Conservation (phyloP, 2,329 filamentous ascomycete genomes). For the Drechslerella coelobrocha region DNA sequence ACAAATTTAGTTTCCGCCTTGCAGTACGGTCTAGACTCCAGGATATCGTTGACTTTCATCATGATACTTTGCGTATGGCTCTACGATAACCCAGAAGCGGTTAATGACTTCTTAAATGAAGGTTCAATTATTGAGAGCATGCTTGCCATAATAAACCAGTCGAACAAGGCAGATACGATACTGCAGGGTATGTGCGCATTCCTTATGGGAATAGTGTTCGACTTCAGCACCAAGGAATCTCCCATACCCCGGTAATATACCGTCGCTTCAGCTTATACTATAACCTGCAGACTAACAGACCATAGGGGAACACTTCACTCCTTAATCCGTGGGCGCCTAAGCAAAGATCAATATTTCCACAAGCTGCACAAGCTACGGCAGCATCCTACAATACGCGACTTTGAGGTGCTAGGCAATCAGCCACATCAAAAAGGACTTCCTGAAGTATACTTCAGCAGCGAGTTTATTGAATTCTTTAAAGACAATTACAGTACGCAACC, state of each 20-base stretch:
- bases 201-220: conserved; percentile 86
- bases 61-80: conserved; percentile 90
- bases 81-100: conserved; percentile 87
- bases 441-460: conserved; percentile 82
- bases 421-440: conserved; percentile 65
- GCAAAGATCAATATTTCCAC: conserved; percentile 86
- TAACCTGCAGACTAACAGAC: neutral
- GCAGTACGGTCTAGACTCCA: conserved; percentile 76
- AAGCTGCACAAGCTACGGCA: conserved; percentile 78
- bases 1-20: conserved; percentile 84
- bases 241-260: conserved; percentile 69
- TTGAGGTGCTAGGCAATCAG: conserved; percentile 68
- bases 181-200: conserved; percentile 83
- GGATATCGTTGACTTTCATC: conserved; percentile 81
- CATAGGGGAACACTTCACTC: conserved; percentile 76
- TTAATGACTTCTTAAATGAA: conserved; percentile 91
- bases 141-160: conserved; percentile 74
- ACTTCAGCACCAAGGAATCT: conserved; percentile 97
- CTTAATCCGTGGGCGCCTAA: conserved; percentile 76
- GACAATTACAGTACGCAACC: conserved; percentile 89
- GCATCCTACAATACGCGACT: conserved; percentile 81
- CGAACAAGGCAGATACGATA: conserved; percentile 68
- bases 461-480: conserved; percentile 92
- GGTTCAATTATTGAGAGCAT: conserved; percentile 90
- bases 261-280: neutral